Evolutionary conservation across 495 filamentous ascomycete species (phyloP).

Genomic region (Chlorociboria aeruginascens): DNA sequence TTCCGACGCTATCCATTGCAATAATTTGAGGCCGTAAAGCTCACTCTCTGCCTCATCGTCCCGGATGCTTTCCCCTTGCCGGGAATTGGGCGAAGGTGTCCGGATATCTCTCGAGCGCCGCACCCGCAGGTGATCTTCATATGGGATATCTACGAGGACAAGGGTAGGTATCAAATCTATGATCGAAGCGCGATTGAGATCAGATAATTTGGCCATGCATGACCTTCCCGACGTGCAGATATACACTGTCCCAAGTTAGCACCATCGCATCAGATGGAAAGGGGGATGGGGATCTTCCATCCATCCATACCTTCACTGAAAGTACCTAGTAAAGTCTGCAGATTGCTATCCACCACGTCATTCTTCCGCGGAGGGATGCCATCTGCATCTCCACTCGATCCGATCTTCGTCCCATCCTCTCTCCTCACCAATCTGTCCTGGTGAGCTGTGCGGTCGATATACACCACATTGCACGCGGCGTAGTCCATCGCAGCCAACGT

Average conservation of each 20-base stretch:
- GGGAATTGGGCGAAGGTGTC: constrained; percentile 32
- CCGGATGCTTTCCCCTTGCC: constrained; percentile 22
- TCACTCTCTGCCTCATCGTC: constrained; percentile 28
- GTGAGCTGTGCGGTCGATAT: constrained; percentile 63
- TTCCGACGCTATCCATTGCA: constrained; percentile 58
- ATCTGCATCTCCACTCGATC: constrained; percentile 11
- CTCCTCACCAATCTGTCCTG: constrained; percentile 47
- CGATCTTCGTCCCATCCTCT: constrained; percentile 14
- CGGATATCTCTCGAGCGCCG: constrained; percentile 14
- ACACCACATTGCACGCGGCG: constrained; percentile 66
- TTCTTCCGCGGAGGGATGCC: background rate
- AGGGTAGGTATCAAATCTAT: constrained; percentile 58
- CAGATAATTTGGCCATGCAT: constrained; percentile 56
- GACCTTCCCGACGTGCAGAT: constrained; percentile 58
- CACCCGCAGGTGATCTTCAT: constrained; percentile 33
- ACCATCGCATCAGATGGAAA: constrained; percentile 7
- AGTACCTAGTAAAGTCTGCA: constrained; percentile 32
- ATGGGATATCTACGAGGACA: constrained; percentile 62
- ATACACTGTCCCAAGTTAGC: constrained; percentile 43
- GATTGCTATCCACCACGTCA: constrained; percentile 29
- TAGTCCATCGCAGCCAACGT: constrained; percentile 43
- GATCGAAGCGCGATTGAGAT: constrained; percentile 51
- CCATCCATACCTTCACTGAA: constrained; percentile 35
- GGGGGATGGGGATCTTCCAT: background rate
- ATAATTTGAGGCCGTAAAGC: constrained; percentile 53